Conservation (phyloP, 108 stramenopile genomes). For the Cyclotella sp. region DNA sequence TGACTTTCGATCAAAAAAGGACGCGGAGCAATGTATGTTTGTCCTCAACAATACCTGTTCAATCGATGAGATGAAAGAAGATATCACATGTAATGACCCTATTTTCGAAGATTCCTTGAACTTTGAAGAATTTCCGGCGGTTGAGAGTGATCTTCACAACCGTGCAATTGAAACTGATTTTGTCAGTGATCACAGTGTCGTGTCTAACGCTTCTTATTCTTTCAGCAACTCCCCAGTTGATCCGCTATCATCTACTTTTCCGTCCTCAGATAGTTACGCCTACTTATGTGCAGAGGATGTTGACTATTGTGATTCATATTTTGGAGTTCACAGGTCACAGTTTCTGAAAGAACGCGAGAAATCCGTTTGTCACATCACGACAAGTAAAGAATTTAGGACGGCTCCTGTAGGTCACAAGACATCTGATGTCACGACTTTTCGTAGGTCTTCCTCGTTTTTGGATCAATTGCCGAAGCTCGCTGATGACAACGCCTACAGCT, state of each 20-base stretch:
- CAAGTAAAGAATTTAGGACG: neutral
- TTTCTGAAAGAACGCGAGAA: neutral
- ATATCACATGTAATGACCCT: neutral
- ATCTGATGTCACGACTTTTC: neutral
- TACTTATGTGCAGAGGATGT: constrained; percentile 2
- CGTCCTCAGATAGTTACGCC: neutral
- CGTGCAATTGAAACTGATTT: neutral
- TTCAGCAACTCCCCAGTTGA: neutral
- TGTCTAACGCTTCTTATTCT: neutral
- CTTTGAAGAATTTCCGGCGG: neutral
- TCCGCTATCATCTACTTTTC: neutral
- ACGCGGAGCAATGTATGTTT: neutral
- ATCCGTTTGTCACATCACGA: neutral
- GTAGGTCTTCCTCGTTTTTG: neutral
- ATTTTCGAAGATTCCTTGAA: neutral
- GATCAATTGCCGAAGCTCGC: neutral
- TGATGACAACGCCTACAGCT: neutral
- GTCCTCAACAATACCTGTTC: neutral
- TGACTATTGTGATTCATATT: neutral
- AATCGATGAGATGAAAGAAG: neutral
- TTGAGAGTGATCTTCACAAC: neutral
- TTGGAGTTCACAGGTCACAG: neutral
- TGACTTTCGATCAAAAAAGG: neutral
- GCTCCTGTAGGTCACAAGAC: neutral
- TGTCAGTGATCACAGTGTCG: neutral